A percentile compares a stretch with the other conserved stretches of the same genome.
Conservation (phyloP, 148 eudicot genomes). For the Silene conica region DNA sequence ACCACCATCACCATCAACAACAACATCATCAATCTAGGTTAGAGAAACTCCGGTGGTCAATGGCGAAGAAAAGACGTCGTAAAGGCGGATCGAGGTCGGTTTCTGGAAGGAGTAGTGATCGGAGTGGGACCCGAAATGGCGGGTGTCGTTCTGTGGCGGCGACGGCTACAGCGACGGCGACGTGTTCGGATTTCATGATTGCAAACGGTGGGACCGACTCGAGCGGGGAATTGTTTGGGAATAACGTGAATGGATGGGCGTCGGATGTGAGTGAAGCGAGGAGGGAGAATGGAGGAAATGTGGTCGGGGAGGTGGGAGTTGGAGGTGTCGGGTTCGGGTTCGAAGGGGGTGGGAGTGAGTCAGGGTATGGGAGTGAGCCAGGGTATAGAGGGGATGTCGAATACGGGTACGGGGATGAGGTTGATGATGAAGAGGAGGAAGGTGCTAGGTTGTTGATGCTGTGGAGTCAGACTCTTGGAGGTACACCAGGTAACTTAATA, state of each 20-base stretch:
- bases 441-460: slow-evolving; percentile 56
- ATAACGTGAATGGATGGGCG: slow-evolving; percentile 52
- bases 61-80: slow-evolving; percentile 53
- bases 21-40: slow-evolving; percentile 19
- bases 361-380: slow-evolving; percentile 86
- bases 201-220: slow-evolving; percentile 74
- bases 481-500: slow-evolving; percentile 20
- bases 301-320: slow-evolving; percentile 45
- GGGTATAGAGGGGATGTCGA: slow-evolving; percentile 89
- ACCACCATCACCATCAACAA: slow-evolving; percentile 6
- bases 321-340: slow-evolving; percentile 37
- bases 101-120: slow-evolving; percentile 69
- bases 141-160: slow-evolving; percentile 65
- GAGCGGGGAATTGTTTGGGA: slow-evolving; percentile 75
- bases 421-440: slow-evolving; percentile 76
- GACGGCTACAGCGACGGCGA: slow-evolving; percentile 38
- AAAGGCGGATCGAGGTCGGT: slow-evolving; percentile 67
- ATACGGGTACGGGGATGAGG: slow-evolving; percentile 72
- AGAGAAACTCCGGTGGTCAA: slow-evolving; percentile 37
- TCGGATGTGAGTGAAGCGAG: slow-evolving; percentile 70
- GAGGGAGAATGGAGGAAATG: slow-evolving; percentile 42
- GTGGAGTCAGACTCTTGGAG: slow-evolving; percentile 67
- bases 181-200: slow-evolving; percentile 81
- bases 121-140: slow-evolving; percentile 51
- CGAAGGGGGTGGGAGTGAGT: slow-evolving; percentile 55